Evolutionary conservation across 2,329 filamentous ascomycete genomes (phyloP).

Genomic region (Cercospora sesami): DNA sequence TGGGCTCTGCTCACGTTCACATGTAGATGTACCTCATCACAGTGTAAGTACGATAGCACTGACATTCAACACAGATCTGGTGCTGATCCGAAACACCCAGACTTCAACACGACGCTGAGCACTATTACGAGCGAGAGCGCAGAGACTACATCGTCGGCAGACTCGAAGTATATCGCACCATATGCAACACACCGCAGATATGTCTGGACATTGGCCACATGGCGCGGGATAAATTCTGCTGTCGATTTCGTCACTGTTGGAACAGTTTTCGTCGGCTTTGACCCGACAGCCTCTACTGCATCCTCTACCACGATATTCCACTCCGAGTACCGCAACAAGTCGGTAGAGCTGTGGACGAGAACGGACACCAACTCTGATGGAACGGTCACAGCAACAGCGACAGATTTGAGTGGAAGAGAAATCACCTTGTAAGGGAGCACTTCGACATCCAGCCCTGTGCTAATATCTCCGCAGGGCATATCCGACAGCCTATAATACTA

Average conservation of each 20-base stretch:
- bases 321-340: neutral
- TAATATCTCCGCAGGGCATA: neutral
- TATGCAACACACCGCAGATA: neutral
- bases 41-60: neutral
- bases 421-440: neutral
- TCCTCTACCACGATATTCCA: neutral
- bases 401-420: neutral
- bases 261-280: neutral
- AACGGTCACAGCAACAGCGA: neutral
- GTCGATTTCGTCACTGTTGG: neutral
- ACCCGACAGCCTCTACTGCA: neutral
- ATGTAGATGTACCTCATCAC: neutral
- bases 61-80: neutral
- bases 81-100: neutral
- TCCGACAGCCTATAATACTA: neutral
- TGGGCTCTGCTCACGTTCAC: neutral
- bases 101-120: neutral
- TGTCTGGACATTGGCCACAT: neutral
- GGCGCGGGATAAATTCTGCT: neutral
- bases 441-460: neutral
- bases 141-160: neutral
- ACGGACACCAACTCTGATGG: neutral
- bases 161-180: neutral
- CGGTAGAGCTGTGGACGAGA: neutral
- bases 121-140: neutral